Evolutionary conservation across 2,329 filamentous ascomycete genomes (phyloP).

Genomic region (Lachnellula suecica): DNA sequence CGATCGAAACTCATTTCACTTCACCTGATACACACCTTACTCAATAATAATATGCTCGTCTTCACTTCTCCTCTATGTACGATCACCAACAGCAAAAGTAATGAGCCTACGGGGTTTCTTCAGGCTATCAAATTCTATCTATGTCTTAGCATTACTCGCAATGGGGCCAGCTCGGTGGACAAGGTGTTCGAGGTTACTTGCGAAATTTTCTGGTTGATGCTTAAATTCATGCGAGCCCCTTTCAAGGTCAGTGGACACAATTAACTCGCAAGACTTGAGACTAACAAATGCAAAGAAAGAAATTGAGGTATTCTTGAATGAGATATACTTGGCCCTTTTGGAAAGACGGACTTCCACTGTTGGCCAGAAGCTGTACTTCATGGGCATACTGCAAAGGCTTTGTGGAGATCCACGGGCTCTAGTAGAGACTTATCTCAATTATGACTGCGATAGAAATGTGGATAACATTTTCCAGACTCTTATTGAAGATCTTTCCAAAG

Average conservation of each 20-base stretch:
- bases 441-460: constrained; percentile 92
- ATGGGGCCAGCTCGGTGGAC: constrained; percentile 90
- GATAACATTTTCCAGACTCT: constrained; percentile 97
- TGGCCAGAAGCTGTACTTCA: constrained; percentile 90
- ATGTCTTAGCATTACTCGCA: constrained; percentile 90
- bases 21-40: constrained; percentile 89
- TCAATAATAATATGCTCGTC: constrained; percentile 89
- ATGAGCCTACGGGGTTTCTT: constrained; percentile 84
- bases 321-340: constrained; percentile 91
- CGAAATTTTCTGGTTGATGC: constrained; percentile 97
- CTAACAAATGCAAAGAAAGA: constrained; percentile 66
- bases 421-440: constrained; percentile 96
- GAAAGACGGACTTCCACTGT: constrained; percentile 83
- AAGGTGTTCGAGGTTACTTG: constrained; percentile 93
- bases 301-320: constrained; percentile 95
- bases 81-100: constrained; percentile 86
- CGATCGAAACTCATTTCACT: constrained; percentile 93
- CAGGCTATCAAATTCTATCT: constrained; percentile 97
- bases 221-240: constrained; percentile 88
- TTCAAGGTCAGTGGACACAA: constrained; percentile 67
- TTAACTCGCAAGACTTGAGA: background rate
- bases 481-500: constrained; percentile 88
- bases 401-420: constrained; percentile 83
- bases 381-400: constrained; percentile 80
- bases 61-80: constrained; percentile 91